A percentile compares a stretch with the other conserved stretches of the same genome.
Conservation (phyloP, 257 asterid species). For the Lithospermum erythrorhizon region DNA sequence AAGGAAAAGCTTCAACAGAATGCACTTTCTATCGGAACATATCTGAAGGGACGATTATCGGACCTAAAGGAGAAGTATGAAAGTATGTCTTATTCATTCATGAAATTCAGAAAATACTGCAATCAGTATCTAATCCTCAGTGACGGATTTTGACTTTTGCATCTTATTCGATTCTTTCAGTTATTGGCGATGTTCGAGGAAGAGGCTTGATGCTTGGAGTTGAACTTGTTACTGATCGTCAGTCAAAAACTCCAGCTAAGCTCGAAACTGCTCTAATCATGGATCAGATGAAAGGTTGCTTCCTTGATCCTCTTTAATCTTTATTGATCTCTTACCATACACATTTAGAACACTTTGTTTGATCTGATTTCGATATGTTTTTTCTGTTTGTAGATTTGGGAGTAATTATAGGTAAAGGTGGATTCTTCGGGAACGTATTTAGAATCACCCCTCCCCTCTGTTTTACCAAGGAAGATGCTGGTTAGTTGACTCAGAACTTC, state of each 20-base stretch:
- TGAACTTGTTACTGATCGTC: slow-evolving; percentile 74
- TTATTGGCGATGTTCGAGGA: slow-evolving; percentile 92
- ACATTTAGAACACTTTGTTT: neutral
- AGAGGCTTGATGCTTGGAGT: slow-evolving; percentile 87
- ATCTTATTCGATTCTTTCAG: slow-evolving; percentile 18
- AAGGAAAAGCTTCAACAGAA: slow-evolving; percentile 82
- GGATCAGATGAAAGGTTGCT: slow-evolving; percentile 78
- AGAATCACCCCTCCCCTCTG: slow-evolving; percentile 95
- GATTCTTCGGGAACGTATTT: slow-evolving; percentile 79
- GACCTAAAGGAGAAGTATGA: slow-evolving; percentile 56
- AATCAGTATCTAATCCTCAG: neutral
- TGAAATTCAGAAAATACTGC: neutral
- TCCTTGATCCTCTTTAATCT: slow-evolving; percentile 1
- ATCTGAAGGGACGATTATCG: slow-evolving; percentile 58
- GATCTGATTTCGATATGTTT: neutral
- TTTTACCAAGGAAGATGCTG: slow-evolving; percentile 87
- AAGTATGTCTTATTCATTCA: slow-evolving; percentile 27
- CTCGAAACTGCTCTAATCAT: slow-evolving; percentile 56
- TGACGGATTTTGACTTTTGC: neutral
- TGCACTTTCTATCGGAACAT: slow-evolving; percentile 56
- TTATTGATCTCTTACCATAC: neutral
- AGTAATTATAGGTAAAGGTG: slow-evolving; percentile 83
- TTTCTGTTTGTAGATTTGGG: slow-evolving; percentile 53
- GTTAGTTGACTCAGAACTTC: slow-evolving; percentile 20
- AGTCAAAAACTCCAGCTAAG: slow-evolving; percentile 71